phyloP scores from a whole-genome alignment of 257 asterid species.

The Euphrasia confusa region DNA sequence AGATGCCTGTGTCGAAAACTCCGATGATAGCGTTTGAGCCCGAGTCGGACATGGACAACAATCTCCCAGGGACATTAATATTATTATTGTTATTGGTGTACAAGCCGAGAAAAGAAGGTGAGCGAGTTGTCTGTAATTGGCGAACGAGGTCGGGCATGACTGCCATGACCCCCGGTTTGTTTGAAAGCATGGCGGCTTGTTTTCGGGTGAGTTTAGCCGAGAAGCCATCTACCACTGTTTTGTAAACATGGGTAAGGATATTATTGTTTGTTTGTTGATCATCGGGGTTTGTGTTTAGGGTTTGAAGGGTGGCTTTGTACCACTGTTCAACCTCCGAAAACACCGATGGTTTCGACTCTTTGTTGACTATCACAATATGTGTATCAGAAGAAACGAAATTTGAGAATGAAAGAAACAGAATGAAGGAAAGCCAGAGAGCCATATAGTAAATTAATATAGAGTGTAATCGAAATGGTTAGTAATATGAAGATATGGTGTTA shows the following conservation, averaged over 20 bases:
- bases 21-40: conserved; percentile 72
- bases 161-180: too few relatives aligned
- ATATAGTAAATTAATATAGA: too few relatives aligned
- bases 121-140: too few relatives aligned
- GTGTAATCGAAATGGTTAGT: too few relatives aligned
- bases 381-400: conserved; percentile 26
- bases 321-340: conserved; percentile 54
- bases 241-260: conserved; percentile 40
- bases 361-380: conserved; percentile 59
- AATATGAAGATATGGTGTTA: too few relatives aligned
- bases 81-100: neutral
- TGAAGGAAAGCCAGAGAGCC: neutral
- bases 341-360: conserved; percentile 56
- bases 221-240: conserved; percentile 65
- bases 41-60: conserved; percentile 53
- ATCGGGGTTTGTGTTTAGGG: conserved; percentile 31
- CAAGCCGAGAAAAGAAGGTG: too few relatives aligned
- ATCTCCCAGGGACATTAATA: conserved; percentile 21
- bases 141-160: too few relatives aligned
- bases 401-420: conserved; percentile 8
- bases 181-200: too few relatives aligned
- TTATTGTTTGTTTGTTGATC: too few relatives aligned
- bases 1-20: conserved; percentile 67
- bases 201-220: too few relatives aligned
- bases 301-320: conserved; percentile 65